Evolutionary conservation across 306 rosid species (phyloP), one percentile per base, ranked within the genome.

Genomic region (Morella rubra): DNA sequence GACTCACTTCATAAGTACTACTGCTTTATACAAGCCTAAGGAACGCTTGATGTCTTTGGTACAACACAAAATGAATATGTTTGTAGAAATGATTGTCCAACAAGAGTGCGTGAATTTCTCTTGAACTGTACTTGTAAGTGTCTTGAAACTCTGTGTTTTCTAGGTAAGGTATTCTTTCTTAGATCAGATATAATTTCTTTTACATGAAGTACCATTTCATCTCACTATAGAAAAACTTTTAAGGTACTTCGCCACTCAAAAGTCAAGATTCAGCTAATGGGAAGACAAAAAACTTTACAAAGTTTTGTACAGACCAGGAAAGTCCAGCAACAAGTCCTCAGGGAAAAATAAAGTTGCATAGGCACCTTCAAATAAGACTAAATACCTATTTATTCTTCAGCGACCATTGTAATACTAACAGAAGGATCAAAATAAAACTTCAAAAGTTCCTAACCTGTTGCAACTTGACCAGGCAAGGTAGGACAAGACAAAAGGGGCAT

Each of bases 391-490:
- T 50, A 70, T 42, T 56, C 59, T 82, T 72, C 80, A 66, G 69
- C 49, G 72, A 67, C 37, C 15, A 42, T 8, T 8, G 50, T 16
- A 69, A 65, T 51, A 61, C 64, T 69, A 16, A 76, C 65, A 76
- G 61, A 9, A 65, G 42, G 76, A 62, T 62, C 58, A 67, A 27
- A 77, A 61, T 65, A 22, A 76, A 69, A 42, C 20, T 64, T 53
- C 62, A 73, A 74, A 72, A 76, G 76, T 68, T 78, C 81, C 58
- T 81, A 60, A 93, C 98, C 94, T 94, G 98, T 80, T 94, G 98
- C 55, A 94, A 94, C 90, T 94, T 94, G 81, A 94, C 90, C 61
- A 94, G 98, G 83, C 97, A 94, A 77, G 97, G 98, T 73, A 94
- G 97, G 73, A 94, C 96, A 74, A 94, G 81, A 81, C 98, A 94